Evolutionary conservation across 2,329 filamentous ascomycete genomes (phyloP), one percentile per base, ranked within the genome.

Genomic region (Talaromyces islandicus): DNA sequence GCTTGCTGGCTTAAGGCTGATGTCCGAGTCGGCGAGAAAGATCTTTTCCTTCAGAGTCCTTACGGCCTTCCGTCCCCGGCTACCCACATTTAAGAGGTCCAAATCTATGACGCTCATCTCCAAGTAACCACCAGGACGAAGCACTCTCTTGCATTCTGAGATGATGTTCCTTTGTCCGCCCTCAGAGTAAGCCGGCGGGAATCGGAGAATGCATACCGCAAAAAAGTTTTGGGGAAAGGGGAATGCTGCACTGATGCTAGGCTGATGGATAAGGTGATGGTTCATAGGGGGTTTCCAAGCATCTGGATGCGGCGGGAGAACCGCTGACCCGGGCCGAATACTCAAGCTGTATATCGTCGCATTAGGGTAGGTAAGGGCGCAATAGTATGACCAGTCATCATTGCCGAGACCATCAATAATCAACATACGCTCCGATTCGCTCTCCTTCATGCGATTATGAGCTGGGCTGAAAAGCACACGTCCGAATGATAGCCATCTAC

Each of bases 371-470:
- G 78, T 79, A 54, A 81, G 68, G 14, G 79, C 77, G 65, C 79
- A 81, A 64, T 81, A 81, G 64, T 79, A 80, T 9, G 79, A 81
- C 79, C 79, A 81, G 60, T 81, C 79, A 58, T 80, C 78, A 57
- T 80, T 80, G n/a, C 78, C 78, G 19, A 81, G 69, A 12, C 79
- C 79, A 62, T 81, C 79, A 52, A 81, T 75, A 25, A 81, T 77
- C 35, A 81, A 71, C 21, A 81, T 77, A 50, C 77, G 73, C 24
- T 75, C 73, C 56, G 77, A 73, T 6, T 74, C 71, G 24, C 71
- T 69, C 6, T 69, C 64, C 46, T 75, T 72, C 32, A 80, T 71
- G 55, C 78, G 77, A 32, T 75, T 76, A 63, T 80, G 77, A 10
- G 77, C 78, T 12, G 79, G 79, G 46, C 78, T 80, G 65, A 81